These are phyloP conservation scores for Endotrypanum monterogeii DNA, from an alignment of 208 protist species.

Conservation along the genomic window DNA sequence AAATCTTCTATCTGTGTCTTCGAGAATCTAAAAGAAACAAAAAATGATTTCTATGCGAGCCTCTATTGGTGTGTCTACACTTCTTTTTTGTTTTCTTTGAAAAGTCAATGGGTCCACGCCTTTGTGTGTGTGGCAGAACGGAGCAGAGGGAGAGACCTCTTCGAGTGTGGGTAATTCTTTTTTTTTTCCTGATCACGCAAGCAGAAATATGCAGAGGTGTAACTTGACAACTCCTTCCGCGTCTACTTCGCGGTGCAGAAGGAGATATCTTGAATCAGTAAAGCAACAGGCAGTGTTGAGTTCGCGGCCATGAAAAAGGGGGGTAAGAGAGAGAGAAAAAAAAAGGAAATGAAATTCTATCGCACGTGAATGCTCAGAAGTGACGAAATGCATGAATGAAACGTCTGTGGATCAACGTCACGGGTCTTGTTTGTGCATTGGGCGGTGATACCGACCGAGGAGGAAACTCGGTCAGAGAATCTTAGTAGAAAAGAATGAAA, in stretches of 20 bases:
- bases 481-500: background rate
- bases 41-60: too few species aligned
- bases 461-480: background rate
- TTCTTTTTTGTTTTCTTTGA: too few species aligned
- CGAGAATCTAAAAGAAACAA: too few species aligned
- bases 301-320: background rate
- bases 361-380: too few species aligned
- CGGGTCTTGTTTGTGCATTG: background rate
- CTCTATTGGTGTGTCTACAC: too few species aligned
- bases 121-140: too few species aligned
- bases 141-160: background rate
- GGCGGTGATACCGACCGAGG: too few species aligned
- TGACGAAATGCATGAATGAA: background rate
- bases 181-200: background rate
- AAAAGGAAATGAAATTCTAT: too few species aligned
- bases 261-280: background rate
- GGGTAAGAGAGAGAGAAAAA: background rate
- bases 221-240: background rate
- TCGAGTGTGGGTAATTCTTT: background rate
- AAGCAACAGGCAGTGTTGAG: background rate
- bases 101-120: too few species aligned
- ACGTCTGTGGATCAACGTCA: background rate
- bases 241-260: background rate
- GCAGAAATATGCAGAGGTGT: background rate
- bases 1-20: too few species aligned